Percentiles rank a stretch among this genome's conserved stretches.
Evolutionary conservation across 768 basidiomycete genomes (phyloP).

Genomic region (Termitomyces sp.): DNA sequence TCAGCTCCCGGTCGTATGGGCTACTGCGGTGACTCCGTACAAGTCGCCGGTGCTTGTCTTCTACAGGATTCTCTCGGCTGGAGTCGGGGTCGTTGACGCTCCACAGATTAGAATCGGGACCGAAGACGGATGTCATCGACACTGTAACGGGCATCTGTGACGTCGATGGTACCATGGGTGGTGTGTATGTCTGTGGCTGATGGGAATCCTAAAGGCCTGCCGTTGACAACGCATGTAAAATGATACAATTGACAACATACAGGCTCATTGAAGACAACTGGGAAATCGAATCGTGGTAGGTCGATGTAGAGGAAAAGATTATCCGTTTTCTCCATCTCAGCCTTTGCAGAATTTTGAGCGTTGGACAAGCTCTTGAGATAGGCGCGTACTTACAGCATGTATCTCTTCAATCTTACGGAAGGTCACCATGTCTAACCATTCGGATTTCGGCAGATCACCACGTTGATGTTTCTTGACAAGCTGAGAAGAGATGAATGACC

Average conservation of each 20-base stretch:
- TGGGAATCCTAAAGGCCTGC: conserved; percentile 32
- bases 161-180: conserved; percentile 32
- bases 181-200: conserved; percentile 27
- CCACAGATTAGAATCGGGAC: conserved; percentile 76
- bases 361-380: neutral
- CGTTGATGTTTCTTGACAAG: conserved; percentile 95
- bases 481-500: conserved; percentile 24
- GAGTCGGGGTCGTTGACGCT: conserved; percentile 88
- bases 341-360: conserved; percentile 35
- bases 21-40: conserved; percentile 94
- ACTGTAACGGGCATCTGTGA: conserved; percentile 41
- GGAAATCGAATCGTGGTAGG: conserved; percentile 94
- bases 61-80: conserved; percentile 90
- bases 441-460: conserved; percentile 88
- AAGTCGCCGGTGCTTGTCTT: conserved; percentile 92
- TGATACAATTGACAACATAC: conserved; percentile 33
- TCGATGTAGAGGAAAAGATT: conserved; percentile 96
- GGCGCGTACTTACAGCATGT: conserved; percentile 54
- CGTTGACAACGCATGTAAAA: neutral
- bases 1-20: conserved; percentile 91
- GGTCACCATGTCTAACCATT: conserved; percentile 92
- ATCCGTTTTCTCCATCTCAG: conserved; percentile 87
- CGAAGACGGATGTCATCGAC: conserved; percentile 43
- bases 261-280: conserved; percentile 91
- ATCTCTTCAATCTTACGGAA: conserved; percentile 95